Percentiles rank a stretch among this genome's conserved stretches.
These are phyloP conservation scores for Gaultheria prostrata DNA, from an alignment of 148 eudicot species.

Conservation along the genomic window DNA sequence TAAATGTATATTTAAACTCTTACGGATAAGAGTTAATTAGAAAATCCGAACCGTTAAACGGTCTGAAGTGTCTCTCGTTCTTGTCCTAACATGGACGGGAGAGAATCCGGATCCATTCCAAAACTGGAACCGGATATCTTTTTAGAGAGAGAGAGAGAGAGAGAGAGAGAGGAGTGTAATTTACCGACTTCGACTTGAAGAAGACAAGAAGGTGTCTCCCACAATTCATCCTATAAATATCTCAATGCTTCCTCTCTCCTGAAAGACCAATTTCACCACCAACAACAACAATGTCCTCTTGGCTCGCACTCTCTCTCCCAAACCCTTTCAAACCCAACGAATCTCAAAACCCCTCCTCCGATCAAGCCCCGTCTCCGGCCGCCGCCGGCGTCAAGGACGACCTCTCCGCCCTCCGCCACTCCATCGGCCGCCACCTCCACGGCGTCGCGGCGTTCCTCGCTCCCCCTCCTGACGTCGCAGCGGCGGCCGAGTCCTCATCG, in stretches of 20 bases:
- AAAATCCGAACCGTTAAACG: too few species aligned
- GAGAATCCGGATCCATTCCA: too few species aligned
- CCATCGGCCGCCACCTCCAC: slow-evolving; percentile 54
- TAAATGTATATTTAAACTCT: too few species aligned
- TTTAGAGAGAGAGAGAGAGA: background rate
- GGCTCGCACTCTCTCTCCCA: slow-evolving; percentile 35
- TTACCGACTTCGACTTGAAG: background rate
- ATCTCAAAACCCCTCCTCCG: slow-evolving; percentile 8
- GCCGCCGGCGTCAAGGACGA: slow-evolving; percentile 37
- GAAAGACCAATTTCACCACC: background rate
- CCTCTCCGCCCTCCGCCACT: slow-evolving; percentile 46
- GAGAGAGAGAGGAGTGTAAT: background rate
- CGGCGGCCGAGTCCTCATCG: slow-evolving; percentile 24
- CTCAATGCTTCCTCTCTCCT: slow-evolving; percentile 12
- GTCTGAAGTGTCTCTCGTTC: too few species aligned
- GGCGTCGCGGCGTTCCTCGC: slow-evolving; percentile 70
- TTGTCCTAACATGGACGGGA: too few species aligned
- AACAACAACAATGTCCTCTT: slow-evolving; percentile 28
- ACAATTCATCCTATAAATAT: background rate
- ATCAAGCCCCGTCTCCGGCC: background rate
- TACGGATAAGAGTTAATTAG: too few species aligned
- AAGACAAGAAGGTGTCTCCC: background rate
- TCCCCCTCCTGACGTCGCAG: slow-evolving; percentile 41
- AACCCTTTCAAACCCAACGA: slow-evolving; percentile 52
- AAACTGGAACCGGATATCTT: too few species aligned